Percentiles rank a stretch among this genome's conserved stretches.
Evolutionary conservation across 768 basidiomycete species (phyloP).

Genomic region (Macrolepiota albuminosa): DNA sequence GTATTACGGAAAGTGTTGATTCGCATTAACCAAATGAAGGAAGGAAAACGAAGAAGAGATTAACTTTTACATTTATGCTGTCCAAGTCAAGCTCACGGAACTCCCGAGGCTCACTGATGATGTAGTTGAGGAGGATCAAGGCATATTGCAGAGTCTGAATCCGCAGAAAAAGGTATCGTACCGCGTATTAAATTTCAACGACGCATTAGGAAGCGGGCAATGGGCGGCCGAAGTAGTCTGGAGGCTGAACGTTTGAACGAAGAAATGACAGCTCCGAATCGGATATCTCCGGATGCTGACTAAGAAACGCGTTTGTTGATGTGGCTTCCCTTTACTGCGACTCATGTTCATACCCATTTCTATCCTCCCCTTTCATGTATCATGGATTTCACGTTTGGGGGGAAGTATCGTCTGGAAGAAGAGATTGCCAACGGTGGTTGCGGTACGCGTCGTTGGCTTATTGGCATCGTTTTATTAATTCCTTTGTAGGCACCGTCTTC

Average conservation of each 20-base stretch:
- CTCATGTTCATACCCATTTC: background rate
- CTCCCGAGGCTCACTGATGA: background rate
- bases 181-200: background rate
- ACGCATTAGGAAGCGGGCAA: background rate
- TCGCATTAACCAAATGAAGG: background rate
- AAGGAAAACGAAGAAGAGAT: constrained; percentile 11
- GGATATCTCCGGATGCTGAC: constrained; percentile 15
- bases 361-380: background rate
- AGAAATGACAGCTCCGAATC: background rate
- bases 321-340: background rate
- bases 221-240: too few relatives aligned
- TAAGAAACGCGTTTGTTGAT: constrained; percentile 20
- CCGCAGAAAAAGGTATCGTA: background rate
- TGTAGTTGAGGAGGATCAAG: constrained; percentile 3
- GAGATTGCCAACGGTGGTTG: constrained; percentile 81
- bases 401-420: constrained; percentile 74
- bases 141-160: background rate
- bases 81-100: constrained; percentile 11
- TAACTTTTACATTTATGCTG: background rate
- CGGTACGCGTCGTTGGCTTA: constrained; percentile 36
- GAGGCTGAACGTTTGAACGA: too few relatives aligned
- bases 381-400: constrained; percentile 53
- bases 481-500: constrained; percentile 61
- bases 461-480: constrained; percentile 9
- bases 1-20: background rate